Evolutionary conservation across 306 rosid species (phyloP), one percentile per base, ranked within the genome.

Genomic region (Chamaecrista fasciculata): DNA sequence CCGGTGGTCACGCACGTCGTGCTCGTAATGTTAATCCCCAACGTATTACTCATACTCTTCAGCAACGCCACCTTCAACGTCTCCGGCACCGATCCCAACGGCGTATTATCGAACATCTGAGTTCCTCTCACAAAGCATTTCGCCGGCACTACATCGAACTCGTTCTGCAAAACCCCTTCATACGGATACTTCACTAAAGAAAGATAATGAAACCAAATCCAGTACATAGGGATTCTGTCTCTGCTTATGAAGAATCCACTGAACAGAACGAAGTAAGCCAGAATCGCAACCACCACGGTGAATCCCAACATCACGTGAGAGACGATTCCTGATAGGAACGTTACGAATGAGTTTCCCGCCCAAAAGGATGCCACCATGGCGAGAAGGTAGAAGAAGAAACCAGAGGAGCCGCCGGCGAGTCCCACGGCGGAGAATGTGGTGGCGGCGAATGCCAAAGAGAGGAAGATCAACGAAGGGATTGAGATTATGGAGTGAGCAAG

Each of bases 321-420:
- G 0, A 93, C 97, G 2, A 93, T 66, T 0, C 97, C 98, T 0
- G 98, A 93, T 0, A 93, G 82, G 16, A 93, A 93, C 25, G 98
- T 93, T 1, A 93, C 98, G 60, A 93, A 93, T 0, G 98, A 93
- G 72, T 83, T 82, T 16, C 98, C 98, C 0, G 98, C 90, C 98
- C 98, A 93, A 26, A 93, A 93, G 0, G 96, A 65, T 0, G 91
- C 80, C 2, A 79, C 20, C 2, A 90, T 80, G 4, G 78, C 73
- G 29, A 75, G 16, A n/a, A 90, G 76, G 81, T 78, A 93, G 69
- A 88, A 90, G 2, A 82, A 2, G 49, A 93, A 93, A 0, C 96
- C 92, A 0, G 74, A 53, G 16, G 71, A 10, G 0, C 96, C 96
- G 0, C 97, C 92, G 0, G 91, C 85, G 0, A 93, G 89, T 2